Conservation (phyloP, 2,329 filamentous ascomycete genomes). For the Botrytis byssoidea region DNA sequence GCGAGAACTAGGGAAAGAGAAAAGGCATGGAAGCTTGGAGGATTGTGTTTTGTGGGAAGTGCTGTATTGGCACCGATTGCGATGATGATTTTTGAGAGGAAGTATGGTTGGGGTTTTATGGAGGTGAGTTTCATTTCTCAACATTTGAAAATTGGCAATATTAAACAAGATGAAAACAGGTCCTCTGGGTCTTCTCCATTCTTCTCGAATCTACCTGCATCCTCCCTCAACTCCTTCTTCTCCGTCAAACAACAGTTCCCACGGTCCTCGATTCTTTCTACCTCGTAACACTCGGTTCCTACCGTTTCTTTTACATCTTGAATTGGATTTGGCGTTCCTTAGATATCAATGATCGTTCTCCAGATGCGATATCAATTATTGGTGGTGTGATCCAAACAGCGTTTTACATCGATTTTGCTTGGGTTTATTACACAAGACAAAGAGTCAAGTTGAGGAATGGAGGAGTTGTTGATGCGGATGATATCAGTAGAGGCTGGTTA, state of each 20-base stretch:
- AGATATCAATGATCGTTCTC: constrained; percentile 58
- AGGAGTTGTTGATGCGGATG: constrained; percentile 85
- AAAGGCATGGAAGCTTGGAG: constrained; percentile 88
- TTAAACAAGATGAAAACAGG: constrained; percentile 47
- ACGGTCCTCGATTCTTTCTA: constrained; percentile 98
- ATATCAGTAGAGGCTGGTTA: constrained; percentile 81
- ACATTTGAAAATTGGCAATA: background rate
- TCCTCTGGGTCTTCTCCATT: constrained; percentile 83
- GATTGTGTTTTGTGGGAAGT: constrained; percentile 63
- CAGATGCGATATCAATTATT: constrained; percentile 72
- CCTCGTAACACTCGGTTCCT: constrained; percentile 80
- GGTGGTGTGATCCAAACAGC: constrained; percentile 89
- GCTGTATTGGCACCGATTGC: constrained; percentile 68
- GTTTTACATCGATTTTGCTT: constrained; percentile 90
- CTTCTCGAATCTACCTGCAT: constrained; percentile 90
- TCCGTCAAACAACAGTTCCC: constrained; percentile 91
- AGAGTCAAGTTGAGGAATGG: constrained; percentile 89
- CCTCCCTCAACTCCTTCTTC: constrained; percentile 84
- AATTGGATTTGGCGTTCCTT: constrained; percentile 80
- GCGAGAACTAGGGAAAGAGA: constrained; percentile 87
- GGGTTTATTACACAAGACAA: constrained; percentile 94
- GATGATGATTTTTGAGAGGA: constrained; percentile 63
- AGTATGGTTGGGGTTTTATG: constrained; percentile 48
- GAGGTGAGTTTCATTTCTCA: constrained; percentile 44
- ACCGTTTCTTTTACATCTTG: constrained; percentile 83